Conservation (phyloP, 2,329 filamentous ascomycete species). For the Claviceps quebecensis region DNA sequence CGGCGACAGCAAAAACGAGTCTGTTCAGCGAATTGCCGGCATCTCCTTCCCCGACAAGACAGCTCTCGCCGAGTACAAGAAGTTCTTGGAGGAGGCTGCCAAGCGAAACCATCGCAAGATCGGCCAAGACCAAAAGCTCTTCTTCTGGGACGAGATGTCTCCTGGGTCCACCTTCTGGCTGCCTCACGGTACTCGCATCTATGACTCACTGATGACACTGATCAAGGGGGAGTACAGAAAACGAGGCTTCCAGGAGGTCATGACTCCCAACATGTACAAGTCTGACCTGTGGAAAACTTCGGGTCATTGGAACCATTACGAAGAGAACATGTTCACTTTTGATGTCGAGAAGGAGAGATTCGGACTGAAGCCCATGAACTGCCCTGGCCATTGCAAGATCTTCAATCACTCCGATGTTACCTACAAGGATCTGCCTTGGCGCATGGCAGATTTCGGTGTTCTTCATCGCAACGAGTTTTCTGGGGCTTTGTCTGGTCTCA, state of each 20-base stretch:
- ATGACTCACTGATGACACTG: slow-evolving; percentile 74
- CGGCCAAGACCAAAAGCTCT: slow-evolving; percentile 89
- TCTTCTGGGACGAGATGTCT: slow-evolving; percentile 92
- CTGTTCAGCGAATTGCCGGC: slow-evolving; percentile 90
- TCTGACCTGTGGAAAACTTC: slow-evolving; percentile 85
- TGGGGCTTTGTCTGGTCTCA: slow-evolving; percentile 79
- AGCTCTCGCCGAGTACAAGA: slow-evolving; percentile 80
- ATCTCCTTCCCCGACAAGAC: slow-evolving; percentile 96
- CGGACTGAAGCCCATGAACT: slow-evolving; percentile 95
- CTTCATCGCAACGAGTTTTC: slow-evolving; percentile 92
- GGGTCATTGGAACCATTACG: slow-evolving; percentile 75
- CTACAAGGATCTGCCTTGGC: slow-evolving; percentile 73
- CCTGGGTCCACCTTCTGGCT: slow-evolving; percentile 88
- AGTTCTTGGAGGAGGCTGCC: slow-evolving; percentile 93
- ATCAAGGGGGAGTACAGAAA: slow-evolving; percentile 82
- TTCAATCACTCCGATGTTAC: slow-evolving; percentile 73
- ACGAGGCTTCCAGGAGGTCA: slow-evolving; percentile 88
- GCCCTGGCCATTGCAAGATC: slow-evolving; percentile 83
- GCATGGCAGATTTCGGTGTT: slow-evolving; percentile 91
- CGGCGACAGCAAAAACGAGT: slow-evolving; percentile 85
- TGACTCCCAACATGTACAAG: slow-evolving; percentile 91
- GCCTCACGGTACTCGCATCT: slow-evolving; percentile 84
- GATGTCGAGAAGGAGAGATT: slow-evolving; percentile 58
- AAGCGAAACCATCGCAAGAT: slow-evolving; percentile 93
- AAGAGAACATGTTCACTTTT: slow-evolving; percentile 79